Evolutionary conservation across 2,329 filamentous ascomycete species (phyloP).

Genomic region (Aspergillus fijiensis): DNA sequence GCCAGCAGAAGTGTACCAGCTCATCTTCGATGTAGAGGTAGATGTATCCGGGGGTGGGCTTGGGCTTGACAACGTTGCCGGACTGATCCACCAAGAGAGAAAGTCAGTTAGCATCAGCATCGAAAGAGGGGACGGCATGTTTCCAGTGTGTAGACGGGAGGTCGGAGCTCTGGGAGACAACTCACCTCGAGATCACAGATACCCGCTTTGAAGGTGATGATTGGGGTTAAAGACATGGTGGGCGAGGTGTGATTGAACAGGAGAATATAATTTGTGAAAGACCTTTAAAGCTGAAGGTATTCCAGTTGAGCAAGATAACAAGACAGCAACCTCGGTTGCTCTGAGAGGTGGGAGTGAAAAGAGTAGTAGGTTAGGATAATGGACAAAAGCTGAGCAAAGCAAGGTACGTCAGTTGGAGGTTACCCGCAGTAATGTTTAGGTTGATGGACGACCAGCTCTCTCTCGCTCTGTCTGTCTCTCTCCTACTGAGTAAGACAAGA

Average conservation of each 20-base stretch:
- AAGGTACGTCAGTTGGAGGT: conserved; percentile 7
- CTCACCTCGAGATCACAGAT: conserved; percentile 80
- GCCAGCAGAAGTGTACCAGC: conserved; percentile 96
- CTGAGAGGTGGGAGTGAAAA: background rate
- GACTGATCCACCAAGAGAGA: conserved; percentile 42
- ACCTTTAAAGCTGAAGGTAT: conserved; percentile 1
- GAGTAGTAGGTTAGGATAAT: background rate
- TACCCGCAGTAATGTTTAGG: conserved; percentile 6
- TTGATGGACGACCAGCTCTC: conserved; percentile 3
- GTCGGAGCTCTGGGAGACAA: conserved; percentile 21
- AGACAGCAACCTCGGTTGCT: background rate
- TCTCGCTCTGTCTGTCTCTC: too few relatives aligned
- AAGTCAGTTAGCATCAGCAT: background rate
- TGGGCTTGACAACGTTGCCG: conserved; percentile 68
- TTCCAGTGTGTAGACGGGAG: background rate
- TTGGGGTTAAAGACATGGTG: conserved; percentile 76
- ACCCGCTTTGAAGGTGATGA: conserved; percentile 97
- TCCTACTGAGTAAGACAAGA: background rate
- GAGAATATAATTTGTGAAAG: conserved; percentile 6
- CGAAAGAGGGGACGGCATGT: background rate
- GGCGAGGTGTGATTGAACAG: conserved; percentile 7
- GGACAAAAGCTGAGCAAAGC: conserved; percentile 5
- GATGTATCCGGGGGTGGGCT: conserved; percentile 75
- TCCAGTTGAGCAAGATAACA: background rate
- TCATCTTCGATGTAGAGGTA: conserved; percentile 95